Conservation (phyloP, 2,329 filamentous ascomycete species). For the Biscogniauxia marginata region DNA sequence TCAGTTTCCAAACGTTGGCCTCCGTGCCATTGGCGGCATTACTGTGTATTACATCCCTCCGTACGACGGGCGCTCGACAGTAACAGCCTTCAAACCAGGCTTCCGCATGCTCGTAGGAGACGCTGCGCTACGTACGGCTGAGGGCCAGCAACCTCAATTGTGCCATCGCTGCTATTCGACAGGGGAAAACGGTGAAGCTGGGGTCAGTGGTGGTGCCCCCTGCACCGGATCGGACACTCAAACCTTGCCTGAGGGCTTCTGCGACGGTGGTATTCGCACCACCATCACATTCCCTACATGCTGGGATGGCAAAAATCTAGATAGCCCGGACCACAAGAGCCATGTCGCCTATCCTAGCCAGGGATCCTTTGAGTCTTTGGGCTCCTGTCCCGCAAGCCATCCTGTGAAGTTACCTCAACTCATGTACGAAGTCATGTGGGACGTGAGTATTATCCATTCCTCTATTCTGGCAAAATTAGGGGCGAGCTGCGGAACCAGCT, state of each 20-base stretch:
- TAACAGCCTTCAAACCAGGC: conserved; percentile 43
- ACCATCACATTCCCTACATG: conserved; percentile 56
- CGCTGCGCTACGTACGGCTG: conserved; percentile 24
- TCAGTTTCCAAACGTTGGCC: conserved; percentile 28
- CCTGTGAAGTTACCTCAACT: conserved; percentile 56
- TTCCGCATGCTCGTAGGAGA: conserved; percentile 48
- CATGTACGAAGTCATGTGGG: conserved; percentile 61
- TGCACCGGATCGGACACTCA: conserved; percentile 39
- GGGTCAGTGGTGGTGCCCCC: conserved; percentile 32
- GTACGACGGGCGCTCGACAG: conserved; percentile 35
- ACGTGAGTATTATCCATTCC: conserved; percentile 26
- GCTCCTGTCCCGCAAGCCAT: conserved; percentile 47
- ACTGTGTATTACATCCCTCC: conserved; percentile 32
- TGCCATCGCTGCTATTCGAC: conserved; percentile 36
- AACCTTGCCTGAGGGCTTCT: conserved; percentile 50
- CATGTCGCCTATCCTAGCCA: conserved; percentile 49
- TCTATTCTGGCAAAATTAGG: too few relatives aligned
- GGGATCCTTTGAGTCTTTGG: conserved; percentile 33
- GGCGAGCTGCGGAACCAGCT: too few relatives aligned
- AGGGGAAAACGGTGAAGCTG: conserved; percentile 18
- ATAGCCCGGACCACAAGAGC: conserved; percentile 46
- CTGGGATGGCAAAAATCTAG: conserved; percentile 51
- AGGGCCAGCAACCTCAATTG: conserved; percentile 32
- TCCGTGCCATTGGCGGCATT: conserved; percentile 28
- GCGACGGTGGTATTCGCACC: conserved; percentile 45